Conservation (phyloP, 2,329 filamentous ascomycete genomes). For the Neofusicoccum sp. region DNA sequence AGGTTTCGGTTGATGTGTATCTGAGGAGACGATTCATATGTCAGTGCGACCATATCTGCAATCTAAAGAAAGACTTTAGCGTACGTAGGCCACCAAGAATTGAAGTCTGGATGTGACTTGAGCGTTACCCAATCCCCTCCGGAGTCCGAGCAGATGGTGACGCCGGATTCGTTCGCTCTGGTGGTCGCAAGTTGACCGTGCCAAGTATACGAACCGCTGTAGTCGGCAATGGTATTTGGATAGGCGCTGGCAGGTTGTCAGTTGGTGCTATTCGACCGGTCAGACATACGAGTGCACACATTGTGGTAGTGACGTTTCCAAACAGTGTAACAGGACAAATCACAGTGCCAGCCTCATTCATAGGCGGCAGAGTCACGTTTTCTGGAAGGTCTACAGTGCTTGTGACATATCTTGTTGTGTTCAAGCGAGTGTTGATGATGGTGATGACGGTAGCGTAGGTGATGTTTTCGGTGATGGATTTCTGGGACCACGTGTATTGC, state of each 20-base stretch:
- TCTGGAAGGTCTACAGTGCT: not conserved
- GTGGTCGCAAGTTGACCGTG: not conserved
- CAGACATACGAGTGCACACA: not conserved
- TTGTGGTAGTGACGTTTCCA: not conserved
- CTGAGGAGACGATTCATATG: not conserved
- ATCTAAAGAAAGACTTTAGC: too few relatives aligned
- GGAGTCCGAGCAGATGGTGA: not conserved
- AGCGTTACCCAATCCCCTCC: not conserved
- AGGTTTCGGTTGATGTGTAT: not conserved
- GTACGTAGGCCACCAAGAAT: not conserved
- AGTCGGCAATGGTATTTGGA: not conserved
- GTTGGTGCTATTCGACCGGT: too few relatives aligned
- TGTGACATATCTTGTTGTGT: slow-evolving; percentile 7
- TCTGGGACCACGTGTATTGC: not conserved
- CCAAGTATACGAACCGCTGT: not conserved
- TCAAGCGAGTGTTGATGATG: slow-evolving; percentile 7
- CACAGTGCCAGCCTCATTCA: not conserved
- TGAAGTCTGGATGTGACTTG: not conserved
- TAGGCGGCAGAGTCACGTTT: not conserved
- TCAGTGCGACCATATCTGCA: not conserved
- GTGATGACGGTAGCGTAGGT: slow-evolving; percentile 9
- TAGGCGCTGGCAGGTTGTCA: not conserved
- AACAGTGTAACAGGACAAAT: not conserved
- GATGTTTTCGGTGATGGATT: not conserved
- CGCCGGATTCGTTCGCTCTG: not conserved